phyloP scores from a whole-genome alignment of 768 basidiomycete genomes.

The Chalciporus sphaerocephalus region DNA sequence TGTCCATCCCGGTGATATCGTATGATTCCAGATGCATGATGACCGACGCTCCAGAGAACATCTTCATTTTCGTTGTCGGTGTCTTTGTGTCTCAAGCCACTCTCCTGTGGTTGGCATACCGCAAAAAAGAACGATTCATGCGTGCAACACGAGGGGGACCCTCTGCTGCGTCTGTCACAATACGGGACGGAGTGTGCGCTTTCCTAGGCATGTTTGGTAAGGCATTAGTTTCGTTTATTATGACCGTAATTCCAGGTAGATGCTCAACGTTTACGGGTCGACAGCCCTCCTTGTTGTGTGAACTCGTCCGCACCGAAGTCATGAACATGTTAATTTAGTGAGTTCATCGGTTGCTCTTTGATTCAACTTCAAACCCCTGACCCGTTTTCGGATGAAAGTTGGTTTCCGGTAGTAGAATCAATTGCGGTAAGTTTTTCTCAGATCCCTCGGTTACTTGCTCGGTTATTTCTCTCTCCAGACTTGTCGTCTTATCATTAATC shows the following conservation, averaged over 20 bases:
- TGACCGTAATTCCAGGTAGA: too few relatives aligned
- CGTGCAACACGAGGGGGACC: not conserved
- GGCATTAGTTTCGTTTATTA: not conserved
- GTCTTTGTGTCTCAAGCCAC: constrained; percentile 10
- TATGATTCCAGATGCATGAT: constrained; percentile 20
- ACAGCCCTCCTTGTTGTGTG: too few relatives aligned
- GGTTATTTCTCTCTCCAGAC: too few relatives aligned
- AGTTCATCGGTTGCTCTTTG: not conserved
- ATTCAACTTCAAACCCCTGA: not conserved
- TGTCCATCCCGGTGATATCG: not conserved
- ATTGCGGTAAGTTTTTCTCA: constrained; percentile 22
- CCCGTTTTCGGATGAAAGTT: not conserved
- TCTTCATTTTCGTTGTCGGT: constrained; percentile 7
- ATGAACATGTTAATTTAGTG: constrained; percentile 10
- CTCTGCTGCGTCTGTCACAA: constrained; percentile 16
- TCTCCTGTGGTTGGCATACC: constrained; percentile 19
- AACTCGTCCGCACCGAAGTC: too few relatives aligned
- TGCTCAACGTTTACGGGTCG: too few relatives aligned
- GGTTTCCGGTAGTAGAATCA: constrained; percentile 17
- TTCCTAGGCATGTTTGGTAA: constrained; percentile 17
- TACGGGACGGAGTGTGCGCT: constrained; percentile 18
- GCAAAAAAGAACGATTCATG: constrained; percentile 3
- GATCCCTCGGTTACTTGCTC: too few relatives aligned
- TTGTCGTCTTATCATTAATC: too few relatives aligned
- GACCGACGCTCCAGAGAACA: not conserved